Percentiles rank a stretch among this genome's conserved stretches.
Conservation (phyloP, 371 early-diverging fungal genomes). For the Rhizopus stolonifer region DNA sequence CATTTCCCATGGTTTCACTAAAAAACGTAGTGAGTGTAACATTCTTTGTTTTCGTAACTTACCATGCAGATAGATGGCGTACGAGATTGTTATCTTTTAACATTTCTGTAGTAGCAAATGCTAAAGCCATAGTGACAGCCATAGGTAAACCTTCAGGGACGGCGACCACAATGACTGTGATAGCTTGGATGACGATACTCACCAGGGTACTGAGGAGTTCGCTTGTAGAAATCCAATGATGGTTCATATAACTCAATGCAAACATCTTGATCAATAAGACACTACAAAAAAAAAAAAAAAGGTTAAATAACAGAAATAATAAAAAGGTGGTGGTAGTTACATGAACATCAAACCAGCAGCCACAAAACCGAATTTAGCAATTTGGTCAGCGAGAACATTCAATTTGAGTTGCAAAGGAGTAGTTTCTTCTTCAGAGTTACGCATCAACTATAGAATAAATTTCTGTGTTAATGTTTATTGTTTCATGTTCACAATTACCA, state of each 20-base stretch:
- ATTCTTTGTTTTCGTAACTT: no score
- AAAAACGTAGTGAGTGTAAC: no score
- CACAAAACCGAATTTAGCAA: conserved; percentile 69
- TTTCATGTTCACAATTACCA: no score
- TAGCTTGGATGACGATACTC: conserved; percentile 59
- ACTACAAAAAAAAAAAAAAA: no score
- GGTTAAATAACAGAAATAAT: no score
- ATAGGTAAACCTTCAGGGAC: conserved; percentile 75
- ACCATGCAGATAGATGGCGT: conserved; percentile 76
- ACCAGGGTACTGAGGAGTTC: no score
- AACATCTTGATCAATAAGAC: no score
- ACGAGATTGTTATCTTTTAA: conserved; percentile 86
- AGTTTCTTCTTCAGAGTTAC: conserved; percentile 52
- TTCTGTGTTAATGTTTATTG: no score
- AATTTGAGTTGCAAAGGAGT: conserved; percentile 76
- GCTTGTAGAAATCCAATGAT: no score
- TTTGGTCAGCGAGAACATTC: conserved; percentile 65
- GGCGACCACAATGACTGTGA: conserved; percentile 70
- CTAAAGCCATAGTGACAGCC: conserved; percentile 70
- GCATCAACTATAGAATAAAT: no score
- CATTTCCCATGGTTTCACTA: conserved; percentile 92
- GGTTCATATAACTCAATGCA: no score
- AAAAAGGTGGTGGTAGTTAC: no score
- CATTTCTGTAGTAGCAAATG: conserved; percentile 73
- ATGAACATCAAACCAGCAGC: conserved; percentile 70